Evolutionary conservation across 805 yeast species (phyloP).

Genomic region (Saccharomycopsis schoenii): DNA sequence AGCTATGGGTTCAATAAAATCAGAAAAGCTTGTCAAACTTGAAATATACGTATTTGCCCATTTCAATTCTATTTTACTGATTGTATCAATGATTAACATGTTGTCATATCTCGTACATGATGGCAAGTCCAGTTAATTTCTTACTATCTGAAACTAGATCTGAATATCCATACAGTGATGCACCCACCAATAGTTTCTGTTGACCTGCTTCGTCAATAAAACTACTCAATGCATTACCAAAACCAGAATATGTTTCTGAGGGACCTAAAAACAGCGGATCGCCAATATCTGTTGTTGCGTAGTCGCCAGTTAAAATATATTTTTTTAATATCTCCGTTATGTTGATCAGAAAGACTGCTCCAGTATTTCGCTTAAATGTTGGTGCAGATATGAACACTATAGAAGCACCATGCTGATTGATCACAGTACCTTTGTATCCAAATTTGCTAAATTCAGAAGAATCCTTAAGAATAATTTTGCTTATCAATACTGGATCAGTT

Average conservation of each 20-base stretch:
- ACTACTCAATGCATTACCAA: constrained; percentile 6
- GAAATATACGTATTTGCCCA: too few species aligned
- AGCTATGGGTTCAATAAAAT: too few species aligned
- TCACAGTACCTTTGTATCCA: constrained; percentile 3
- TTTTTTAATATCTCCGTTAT: not conserved
- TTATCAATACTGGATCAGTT: not conserved
- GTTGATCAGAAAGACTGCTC: constrained; percentile 6
- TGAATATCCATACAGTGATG: constrained; percentile 29
- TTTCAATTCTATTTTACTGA: too few species aligned
- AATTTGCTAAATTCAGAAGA: constrained; percentile 6
- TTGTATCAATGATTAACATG: too few species aligned
- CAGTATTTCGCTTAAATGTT: not conserved
- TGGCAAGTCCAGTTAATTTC: constrained; percentile 25
- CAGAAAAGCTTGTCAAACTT: too few species aligned
- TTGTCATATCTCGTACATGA: not conserved
- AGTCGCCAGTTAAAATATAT: not conserved
- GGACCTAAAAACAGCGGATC: not conserved
- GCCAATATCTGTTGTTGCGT: not conserved
- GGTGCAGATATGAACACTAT: constrained; percentile 3
- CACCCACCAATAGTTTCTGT: constrained; percentile 28
- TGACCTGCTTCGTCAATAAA: not conserved
- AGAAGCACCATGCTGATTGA: not conserved
- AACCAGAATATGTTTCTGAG: constrained; percentile 6
- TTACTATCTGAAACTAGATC: constrained; percentile 21
- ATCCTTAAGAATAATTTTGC: not conserved